A percentile compares a stretch with the other conserved stretches of the same genome.
These are phyloP conservation scores for Botryosphaeria dothidea DNA, from an alignment of 2,329 filamentous ascomycete species.

Conservation along the genomic window DNA sequence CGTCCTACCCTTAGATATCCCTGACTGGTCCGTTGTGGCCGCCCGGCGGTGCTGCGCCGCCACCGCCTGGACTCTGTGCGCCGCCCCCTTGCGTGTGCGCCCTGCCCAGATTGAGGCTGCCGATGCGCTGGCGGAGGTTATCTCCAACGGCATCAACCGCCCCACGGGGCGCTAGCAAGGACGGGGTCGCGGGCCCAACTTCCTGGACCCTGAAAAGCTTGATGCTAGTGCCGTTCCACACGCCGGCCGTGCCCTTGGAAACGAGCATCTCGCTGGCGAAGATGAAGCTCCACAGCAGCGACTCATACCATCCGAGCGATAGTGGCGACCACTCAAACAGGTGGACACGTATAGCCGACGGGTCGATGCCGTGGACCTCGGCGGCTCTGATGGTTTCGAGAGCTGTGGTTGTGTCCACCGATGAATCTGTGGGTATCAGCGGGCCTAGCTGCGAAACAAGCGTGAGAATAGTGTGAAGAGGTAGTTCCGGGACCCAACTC, in stretches of 20 bases:
- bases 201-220: constrained; percentile 89
- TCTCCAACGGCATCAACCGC: constrained; percentile 92
- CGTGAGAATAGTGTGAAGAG: constrained; percentile 81
- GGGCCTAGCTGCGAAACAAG: constrained; percentile 65
- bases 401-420: constrained; percentile 38
- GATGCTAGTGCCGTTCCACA: constrained; percentile 91
- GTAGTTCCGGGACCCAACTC: constrained; percentile 87
- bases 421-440: constrained; percentile 51
- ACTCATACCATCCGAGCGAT: constrained; percentile 93
- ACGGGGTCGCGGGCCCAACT: constrained; percentile 75
- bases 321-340: constrained; percentile 93
- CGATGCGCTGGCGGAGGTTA: constrained; percentile 84
- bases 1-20: constrained; percentile 32
- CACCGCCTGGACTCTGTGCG: constrained; percentile 22
- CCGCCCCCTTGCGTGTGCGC: constrained; percentile 22
- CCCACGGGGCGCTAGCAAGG: constrained; percentile 78
- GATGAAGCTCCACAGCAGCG: constrained; percentile 88
- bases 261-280: constrained; percentile 90
- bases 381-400: constrained; percentile 58
- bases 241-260: constrained; percentile 80
- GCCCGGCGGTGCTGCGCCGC: constrained; percentile 22
- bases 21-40: constrained; percentile 27
- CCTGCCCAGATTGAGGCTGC: constrained; percentile 70
- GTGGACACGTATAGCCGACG: constrained; percentile 74
- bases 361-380: constrained; percentile 71